Evolutionary conservation across 108 stramenopile species (phyloP).

Genomic region (Fragilaria crotonensis): DNA sequence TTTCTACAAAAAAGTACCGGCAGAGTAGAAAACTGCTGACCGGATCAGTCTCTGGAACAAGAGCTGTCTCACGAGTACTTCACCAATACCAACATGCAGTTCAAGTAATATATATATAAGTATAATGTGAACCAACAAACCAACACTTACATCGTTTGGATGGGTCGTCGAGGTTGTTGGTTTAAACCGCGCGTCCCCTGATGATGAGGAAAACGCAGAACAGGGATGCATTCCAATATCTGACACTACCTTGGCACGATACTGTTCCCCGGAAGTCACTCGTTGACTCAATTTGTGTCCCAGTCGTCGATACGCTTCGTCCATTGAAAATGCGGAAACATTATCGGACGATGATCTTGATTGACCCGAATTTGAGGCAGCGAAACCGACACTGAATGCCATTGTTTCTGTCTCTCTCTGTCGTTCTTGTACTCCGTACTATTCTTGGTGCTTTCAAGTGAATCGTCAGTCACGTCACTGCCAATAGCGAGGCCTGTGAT

Average conservation of each 20-base stretch:
- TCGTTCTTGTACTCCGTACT: too few relatives aligned
- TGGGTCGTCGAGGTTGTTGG: not conserved
- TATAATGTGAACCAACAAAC: too few relatives aligned
- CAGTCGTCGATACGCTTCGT: constrained; percentile 33
- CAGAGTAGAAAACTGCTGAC: not conserved
- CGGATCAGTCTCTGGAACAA: not conserved
- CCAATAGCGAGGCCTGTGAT: too few relatives aligned
- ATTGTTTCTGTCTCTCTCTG: too few relatives aligned
- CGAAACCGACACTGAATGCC: too few relatives aligned
- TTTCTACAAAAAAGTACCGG: not conserved
- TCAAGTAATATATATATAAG: too few relatives aligned
- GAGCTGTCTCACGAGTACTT: not conserved
- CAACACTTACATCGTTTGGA: not conserved
- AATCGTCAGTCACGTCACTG: too few relatives aligned
- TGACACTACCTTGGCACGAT: not conserved
- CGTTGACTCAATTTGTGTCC: constrained; percentile 28
- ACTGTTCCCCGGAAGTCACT: constrained; percentile 18
- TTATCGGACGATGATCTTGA: not conserved
- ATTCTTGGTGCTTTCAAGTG: too few relatives aligned
- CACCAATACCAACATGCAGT: too few relatives aligned
- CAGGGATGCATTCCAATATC: not conserved
- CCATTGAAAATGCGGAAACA: not conserved
- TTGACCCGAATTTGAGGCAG: too few relatives aligned
- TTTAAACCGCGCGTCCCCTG: not conserved
- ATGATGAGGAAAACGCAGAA: not conserved